Evolutionary conservation across 2,329 filamentous ascomycete species (phyloP).

Genomic region (Fusarium bulbicola): DNA sequence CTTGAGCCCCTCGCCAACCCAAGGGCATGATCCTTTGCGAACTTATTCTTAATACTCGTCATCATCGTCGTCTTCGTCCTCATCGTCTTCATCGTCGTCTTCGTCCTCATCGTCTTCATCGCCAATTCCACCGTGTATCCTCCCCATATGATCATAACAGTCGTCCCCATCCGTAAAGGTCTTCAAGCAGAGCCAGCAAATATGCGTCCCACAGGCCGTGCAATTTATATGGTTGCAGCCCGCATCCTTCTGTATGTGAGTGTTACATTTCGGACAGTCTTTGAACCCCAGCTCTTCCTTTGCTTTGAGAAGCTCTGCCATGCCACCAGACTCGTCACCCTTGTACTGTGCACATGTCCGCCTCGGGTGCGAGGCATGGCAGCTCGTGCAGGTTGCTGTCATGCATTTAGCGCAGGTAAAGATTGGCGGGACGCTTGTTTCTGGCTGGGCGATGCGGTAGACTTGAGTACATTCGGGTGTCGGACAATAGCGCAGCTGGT

Average conservation of each 20-base stretch:
- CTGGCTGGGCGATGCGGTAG: slow-evolving; percentile 46
- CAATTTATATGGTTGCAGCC: slow-evolving; percentile 61
- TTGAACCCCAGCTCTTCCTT: slow-evolving; percentile 51
- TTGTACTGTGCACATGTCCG: slow-evolving; percentile 49
- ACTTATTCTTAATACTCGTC: not conserved
- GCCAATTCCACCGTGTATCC: not conserved
- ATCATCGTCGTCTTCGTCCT: not conserved
- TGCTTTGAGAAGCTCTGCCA: slow-evolving; percentile 38
- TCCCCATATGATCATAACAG: slow-evolving; percentile 1
- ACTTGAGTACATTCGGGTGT: slow-evolving; percentile 54
- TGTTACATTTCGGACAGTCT: slow-evolving; percentile 53
- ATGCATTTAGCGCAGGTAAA: slow-evolving; percentile 52
- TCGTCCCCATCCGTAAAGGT: slow-evolving; percentile 38
- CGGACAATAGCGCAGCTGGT: slow-evolving; percentile 51
- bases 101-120: not conserved
- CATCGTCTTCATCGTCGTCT: not conserved
- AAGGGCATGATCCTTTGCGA: no score
- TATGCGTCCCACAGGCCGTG: slow-evolving; percentile 50
- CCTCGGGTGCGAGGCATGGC: slow-evolving; percentile 46
- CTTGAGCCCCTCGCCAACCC: not conserved
- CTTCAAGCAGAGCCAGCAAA: slow-evolving; percentile 59
- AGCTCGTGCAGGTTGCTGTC: slow-evolving; percentile 47
- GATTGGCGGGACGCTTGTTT: not conserved
- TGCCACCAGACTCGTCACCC: slow-evolving; percentile 38
- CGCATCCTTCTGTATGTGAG: slow-evolving; percentile 52